Evolutionary conservation across 1,139 yeast genomes (phyloP), one percentile per base, ranked within the genome.

Genomic region (Magnusiomyces clavatus): DNA sequence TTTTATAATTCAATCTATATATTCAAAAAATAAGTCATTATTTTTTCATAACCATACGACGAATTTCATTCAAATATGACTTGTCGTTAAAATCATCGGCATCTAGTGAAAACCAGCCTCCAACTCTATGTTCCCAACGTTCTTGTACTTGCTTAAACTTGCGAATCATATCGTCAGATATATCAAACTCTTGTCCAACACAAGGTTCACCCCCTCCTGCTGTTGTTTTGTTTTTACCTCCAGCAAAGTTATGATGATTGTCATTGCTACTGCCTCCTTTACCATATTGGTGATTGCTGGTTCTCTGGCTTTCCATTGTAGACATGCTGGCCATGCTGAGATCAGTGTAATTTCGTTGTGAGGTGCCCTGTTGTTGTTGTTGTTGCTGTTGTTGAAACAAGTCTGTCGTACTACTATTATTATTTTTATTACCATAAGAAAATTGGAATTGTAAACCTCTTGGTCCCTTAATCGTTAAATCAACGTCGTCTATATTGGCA

Each of bases 51-150:
- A 80, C 80, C 77, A 80, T 73, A 54, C 73, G 73, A 46, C 83
- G 65, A 46, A 80, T 78, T 59, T 80, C 84, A 74, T 78, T 74
- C 58, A 74, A 69, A 60, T 75, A 72, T 44, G 76, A 79, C 37
- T 69, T 62, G 53, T 69, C 73, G 55, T 64, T 58, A 5, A 48
- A 61, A 52, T 72, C 78, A 46, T 72, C 67, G n/a, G 12, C 24
- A 13, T 34, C 48, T 10, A 72, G 71, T 10, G 70, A 66, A 57
- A 78, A 78, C 86, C 86, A 81, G 55, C 77, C 74, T 49, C 66
- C 68, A 13, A 76, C 75, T 57, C 78, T 79, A 58, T 73, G 70
- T 38, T 58, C 61, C 64, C 82, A 75, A 58, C 76, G 74, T 36
- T 64, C 68, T 61, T 80, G 83, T 60, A 81, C 84, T 52, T 74